These are phyloP conservation scores for Tetrastigma voinierianum DNA, from an alignment of 164 flowering plant species.

Conservation along the genomic window DNA sequence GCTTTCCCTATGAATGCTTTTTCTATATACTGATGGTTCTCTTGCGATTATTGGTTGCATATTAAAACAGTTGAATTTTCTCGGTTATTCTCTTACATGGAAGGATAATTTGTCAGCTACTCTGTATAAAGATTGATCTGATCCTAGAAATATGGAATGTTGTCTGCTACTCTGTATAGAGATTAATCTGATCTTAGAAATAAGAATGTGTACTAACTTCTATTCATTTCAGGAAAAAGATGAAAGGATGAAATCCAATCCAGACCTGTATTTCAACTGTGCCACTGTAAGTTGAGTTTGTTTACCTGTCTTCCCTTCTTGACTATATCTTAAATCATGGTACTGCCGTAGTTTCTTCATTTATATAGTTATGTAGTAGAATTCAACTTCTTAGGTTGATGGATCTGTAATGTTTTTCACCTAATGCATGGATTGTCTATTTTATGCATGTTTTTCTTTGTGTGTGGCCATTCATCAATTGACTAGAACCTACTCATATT, in stretches of 20 bases:
- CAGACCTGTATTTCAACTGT: slow-evolving; percentile 84
- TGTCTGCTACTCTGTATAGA: neutral
- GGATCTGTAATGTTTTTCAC: too few species aligned
- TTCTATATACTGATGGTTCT: neutral
- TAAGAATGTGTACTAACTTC: slow-evolving; percentile 13
- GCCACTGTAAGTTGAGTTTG: slow-evolving; percentile 67
- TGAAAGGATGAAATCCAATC: slow-evolving; percentile 71
- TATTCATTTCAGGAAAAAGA: slow-evolving; percentile 72
- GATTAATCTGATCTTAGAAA: neutral
- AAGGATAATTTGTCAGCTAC: neutral
- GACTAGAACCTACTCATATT: too few species aligned
- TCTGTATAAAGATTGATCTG: neutral
- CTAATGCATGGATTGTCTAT: too few species aligned
- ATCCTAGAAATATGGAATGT: neutral
- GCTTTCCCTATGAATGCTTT: neutral
- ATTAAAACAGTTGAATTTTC: neutral
- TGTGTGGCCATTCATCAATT: too few species aligned
- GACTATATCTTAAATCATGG: neutral
- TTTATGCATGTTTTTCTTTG: too few species aligned
- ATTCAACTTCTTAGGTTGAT: too few species aligned
- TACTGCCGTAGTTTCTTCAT: neutral
- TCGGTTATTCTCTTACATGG: neutral
- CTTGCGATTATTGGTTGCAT: neutral
- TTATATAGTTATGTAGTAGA: too few species aligned
- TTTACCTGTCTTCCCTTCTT: neutral